Evolutionary conservation across 495 filamentous ascomycete species (phyloP).

Genomic region (Penicillium crystallinum): DNA sequence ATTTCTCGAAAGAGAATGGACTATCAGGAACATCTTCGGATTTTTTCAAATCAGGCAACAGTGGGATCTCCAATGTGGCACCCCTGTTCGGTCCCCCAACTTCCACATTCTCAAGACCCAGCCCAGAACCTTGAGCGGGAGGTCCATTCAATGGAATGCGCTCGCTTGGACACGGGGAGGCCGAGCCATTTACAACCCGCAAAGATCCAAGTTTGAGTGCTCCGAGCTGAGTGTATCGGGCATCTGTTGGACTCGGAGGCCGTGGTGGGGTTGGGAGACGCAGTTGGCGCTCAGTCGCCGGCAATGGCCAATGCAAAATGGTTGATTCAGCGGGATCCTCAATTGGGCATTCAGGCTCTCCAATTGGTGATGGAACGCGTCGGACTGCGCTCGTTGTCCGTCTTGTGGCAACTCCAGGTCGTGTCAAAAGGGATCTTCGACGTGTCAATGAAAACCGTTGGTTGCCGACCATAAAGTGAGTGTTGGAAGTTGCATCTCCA

Average conservation of each 20-base stretch:
- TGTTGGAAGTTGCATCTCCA: constrained; percentile 32
- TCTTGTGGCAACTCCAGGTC: constrained; percentile 46
- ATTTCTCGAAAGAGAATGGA: constrained; percentile 39
- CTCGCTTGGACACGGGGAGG: constrained; percentile 40
- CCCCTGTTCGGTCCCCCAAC: neutral
- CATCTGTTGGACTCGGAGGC: constrained; percentile 37
- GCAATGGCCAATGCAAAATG: constrained; percentile 19
- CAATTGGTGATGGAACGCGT: constrained; percentile 23
- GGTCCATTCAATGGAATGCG: constrained; percentile 20
- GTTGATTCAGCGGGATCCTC: constrained; percentile 9
- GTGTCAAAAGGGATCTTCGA: constrained; percentile 43
- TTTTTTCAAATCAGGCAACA: constrained; percentile 11
- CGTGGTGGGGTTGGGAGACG: constrained; percentile 9
- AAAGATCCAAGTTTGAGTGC: constrained; percentile 46
- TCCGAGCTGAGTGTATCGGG: constrained; percentile 46
- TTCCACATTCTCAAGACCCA: constrained; percentile 13
- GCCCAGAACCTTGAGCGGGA: constrained; percentile 7
- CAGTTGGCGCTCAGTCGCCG: constrained; percentile 8
- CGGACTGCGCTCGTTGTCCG: constrained; percentile 24
- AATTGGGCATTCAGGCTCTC: constrained; percentile 13
- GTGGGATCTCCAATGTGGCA: constrained; percentile 19
- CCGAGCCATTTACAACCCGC: constrained; percentile 45
- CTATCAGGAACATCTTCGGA: constrained; percentile 28
- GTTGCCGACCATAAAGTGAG: constrained; percentile 33
- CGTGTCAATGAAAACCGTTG: constrained; percentile 41